phyloP scores from a whole-genome alignment of 768 basidiomycete species.

The Kwoniella dendrophila region DNA sequence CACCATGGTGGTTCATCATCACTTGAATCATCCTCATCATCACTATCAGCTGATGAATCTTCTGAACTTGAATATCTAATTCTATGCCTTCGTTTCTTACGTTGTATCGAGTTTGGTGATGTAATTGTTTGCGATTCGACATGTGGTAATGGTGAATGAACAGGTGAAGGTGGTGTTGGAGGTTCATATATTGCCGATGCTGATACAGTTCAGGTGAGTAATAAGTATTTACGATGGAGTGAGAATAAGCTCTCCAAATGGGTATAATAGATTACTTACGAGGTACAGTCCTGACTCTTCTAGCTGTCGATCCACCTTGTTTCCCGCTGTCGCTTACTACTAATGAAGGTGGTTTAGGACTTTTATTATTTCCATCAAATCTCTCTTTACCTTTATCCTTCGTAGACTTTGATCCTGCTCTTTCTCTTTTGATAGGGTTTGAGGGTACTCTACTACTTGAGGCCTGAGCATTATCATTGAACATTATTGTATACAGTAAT shows the following conservation, averaged over 20 bases:
- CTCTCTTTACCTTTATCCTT: conserved; percentile 7
- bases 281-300: conserved; percentile 44
- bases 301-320: conserved; percentile 13
- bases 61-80: conserved; percentile 32
- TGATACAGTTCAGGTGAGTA: conserved; percentile 4
- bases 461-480: conserved; percentile 8
- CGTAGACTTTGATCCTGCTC: conserved; percentile 3
- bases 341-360: conserved; percentile 1
- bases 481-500: conserved; percentile 14
- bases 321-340: background rate
- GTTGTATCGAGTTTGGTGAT: conserved; percentile 7
- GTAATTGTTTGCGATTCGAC: background rate
- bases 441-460: conserved; percentile 10
- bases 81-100: conserved; percentile 25
- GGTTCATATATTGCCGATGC: conserved; percentile 43
- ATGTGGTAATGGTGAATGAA: conserved; percentile 13
- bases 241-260: background rate
- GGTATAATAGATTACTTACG: conserved; percentile 32
- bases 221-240: background rate
- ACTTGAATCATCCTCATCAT: conserved; percentile 17
- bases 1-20: conserved; percentile 49
- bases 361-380: background rate
- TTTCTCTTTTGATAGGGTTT: conserved; percentile 2
- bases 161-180: conserved; percentile 34
- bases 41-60: conserved; percentile 23